A percentile compares a stretch with the other conserved stretches of the same genome.
phyloP scores from a whole-genome alignment of 2,329 filamentous ascomycete species.

The Talaromyces sp. region DNA sequence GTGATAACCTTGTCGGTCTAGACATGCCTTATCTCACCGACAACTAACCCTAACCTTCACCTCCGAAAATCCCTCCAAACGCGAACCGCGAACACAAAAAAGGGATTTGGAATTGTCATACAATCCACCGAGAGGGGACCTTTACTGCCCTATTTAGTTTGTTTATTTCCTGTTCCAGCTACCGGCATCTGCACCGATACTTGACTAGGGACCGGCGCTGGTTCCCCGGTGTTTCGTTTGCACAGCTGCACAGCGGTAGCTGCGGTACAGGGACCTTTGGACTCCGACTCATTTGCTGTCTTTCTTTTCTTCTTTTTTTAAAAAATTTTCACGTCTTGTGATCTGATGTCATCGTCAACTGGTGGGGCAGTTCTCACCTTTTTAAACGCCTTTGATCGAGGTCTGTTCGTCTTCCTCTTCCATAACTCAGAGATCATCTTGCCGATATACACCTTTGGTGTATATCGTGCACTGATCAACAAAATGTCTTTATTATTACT shows the following conservation, averaged over 20 bases:
- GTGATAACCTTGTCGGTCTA: background rate
- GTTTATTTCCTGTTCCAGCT: background rate
- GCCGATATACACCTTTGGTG: background rate
- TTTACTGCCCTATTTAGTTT: background rate
- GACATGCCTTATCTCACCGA: background rate
- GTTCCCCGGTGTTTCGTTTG: background rate
- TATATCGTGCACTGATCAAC: background rate
- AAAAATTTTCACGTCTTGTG: background rate
- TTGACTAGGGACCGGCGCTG: background rate
- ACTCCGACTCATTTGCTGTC: background rate
- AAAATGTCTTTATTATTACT: background rate
- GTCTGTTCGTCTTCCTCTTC: background rate
- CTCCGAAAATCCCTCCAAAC: background rate
- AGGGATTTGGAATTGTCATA: background rate
- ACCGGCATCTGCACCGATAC: background rate
- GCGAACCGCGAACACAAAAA: no score
- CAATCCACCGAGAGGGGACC: background rate
- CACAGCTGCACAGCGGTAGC: background rate
- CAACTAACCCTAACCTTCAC: background rate
- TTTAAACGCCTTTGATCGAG: background rate
- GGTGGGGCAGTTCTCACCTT: background rate
- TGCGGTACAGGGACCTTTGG: no score
- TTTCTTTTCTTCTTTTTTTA: background rate
- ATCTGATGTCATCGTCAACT: background rate
- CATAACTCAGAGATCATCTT: background rate